Conservation (phyloP, 139 green algal species). For the Volvox reticuliferus region DNA sequence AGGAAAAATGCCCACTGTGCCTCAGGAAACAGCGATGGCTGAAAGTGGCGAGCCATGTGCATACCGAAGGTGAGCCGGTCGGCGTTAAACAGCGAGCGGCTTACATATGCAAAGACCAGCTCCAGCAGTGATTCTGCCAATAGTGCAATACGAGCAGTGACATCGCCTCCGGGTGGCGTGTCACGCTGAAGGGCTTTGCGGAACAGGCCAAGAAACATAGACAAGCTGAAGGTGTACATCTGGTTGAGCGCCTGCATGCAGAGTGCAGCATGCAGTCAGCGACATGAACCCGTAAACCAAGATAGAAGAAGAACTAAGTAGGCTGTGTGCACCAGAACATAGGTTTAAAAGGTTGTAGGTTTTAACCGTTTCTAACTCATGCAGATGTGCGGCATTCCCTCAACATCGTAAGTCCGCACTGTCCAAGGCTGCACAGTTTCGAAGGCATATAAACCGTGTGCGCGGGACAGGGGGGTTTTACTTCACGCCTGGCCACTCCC, state of each 20-base stretch:
- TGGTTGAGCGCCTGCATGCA: slow-evolving; percentile 71
- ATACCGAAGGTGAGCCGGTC: slow-evolving; percentile 84
- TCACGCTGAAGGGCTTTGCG: slow-evolving; percentile 57
- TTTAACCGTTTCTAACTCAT: no score
- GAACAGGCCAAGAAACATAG: slow-evolving; percentile 72
- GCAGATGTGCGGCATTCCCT: no score
- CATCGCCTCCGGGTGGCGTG: slow-evolving; percentile 51
- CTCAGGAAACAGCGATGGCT: slow-evolving; percentile 58
- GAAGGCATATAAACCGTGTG: no score
- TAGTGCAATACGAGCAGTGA: slow-evolving; percentile 64
- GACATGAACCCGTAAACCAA: no score
- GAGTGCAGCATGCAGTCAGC: no score
- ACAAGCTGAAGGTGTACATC: slow-evolving; percentile 85
- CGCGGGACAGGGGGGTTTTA: no score
- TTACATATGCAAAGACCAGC: slow-evolving; percentile 73
- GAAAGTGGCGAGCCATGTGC: slow-evolving; percentile 73
- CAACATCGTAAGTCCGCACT: no score
- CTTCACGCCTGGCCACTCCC: no score
- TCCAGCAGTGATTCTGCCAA: slow-evolving; percentile 69
- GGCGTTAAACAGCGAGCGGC: slow-evolving; percentile 80
- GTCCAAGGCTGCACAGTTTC: no score
- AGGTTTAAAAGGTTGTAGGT: no score
- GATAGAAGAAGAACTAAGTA: no score
- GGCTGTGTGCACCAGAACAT: no score
- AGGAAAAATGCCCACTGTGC: slow-evolving; percentile 76